Conservation (phyloP, 805 yeast species). For the Teunomyces pallodes region DNA sequence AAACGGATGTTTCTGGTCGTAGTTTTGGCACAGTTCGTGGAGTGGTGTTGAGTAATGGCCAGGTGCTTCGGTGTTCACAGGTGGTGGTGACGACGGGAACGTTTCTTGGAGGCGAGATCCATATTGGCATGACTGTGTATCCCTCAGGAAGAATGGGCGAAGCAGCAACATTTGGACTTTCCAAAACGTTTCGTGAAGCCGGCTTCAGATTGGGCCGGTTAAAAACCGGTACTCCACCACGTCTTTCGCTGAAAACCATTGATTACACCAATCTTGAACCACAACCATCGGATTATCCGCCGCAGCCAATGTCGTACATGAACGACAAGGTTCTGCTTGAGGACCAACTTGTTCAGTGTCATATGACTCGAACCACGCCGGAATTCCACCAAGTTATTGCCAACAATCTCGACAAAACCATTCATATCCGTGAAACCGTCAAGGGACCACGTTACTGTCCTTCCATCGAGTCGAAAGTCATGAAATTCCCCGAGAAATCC, state of each 20-base stretch:
- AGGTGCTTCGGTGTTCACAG: constrained; percentile 53
- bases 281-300: constrained; percentile 81
- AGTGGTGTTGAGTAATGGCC: constrained; percentile 68
- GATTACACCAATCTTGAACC: constrained; percentile 59
- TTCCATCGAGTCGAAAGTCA: constrained; percentile 85
- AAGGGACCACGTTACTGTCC: constrained; percentile 98
- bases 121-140: constrained; percentile 72
- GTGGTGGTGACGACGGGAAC: constrained; percentile 96
- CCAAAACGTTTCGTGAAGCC: constrained; percentile 68
- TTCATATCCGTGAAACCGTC: constrained; percentile 90
- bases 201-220: constrained; percentile 86
- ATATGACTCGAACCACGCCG: constrained; percentile 75
- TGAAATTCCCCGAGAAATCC: constrained; percentile 72
- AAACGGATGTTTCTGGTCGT: constrained; percentile 36
- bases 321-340: constrained; percentile 63
- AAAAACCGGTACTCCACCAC: constrained; percentile 97
- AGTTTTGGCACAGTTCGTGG: constrained; percentile 57
- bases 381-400: constrained; percentile 68
- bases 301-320: constrained; percentile 86
- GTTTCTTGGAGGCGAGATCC: constrained; percentile 90
- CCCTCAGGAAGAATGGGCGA: constrained; percentile 97
- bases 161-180: constrained; percentile 83
- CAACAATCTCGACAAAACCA: constrained; percentile 71
- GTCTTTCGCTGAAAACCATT: constrained; percentile 71
- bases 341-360: constrained; percentile 63